phyloP scores from a whole-genome alignment of 192 early-diverging fungal genomes.

The Coemansia sp. region DNA sequence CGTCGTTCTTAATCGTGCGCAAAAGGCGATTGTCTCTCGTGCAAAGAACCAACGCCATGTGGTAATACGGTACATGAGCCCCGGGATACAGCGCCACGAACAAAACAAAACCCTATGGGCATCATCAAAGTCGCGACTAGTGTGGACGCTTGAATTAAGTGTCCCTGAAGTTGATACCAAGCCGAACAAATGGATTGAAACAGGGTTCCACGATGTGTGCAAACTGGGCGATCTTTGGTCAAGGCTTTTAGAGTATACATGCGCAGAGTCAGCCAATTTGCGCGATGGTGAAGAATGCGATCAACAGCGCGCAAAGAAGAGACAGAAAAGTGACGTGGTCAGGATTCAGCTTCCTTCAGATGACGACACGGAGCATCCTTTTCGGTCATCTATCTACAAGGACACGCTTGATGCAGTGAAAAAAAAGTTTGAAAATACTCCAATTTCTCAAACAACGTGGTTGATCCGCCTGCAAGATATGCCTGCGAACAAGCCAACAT shows the following conservation, averaged over 20 bases:
- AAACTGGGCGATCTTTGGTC: conserved; percentile 28
- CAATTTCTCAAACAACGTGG: conserved; percentile 12
- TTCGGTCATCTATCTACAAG: conserved; percentile 19
- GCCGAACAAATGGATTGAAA: conserved; percentile 25
- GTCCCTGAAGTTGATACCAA: conserved; percentile 17
- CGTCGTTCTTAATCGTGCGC: conserved; percentile 12
- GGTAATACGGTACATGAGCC: conserved; percentile 38
- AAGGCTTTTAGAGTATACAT: conserved; percentile 11
- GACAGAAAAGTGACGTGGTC: neutral
- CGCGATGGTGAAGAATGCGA: neutral
- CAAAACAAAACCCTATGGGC: conserved; percentile 39
- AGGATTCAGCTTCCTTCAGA: conserved; percentile 44
- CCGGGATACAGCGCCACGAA: conserved; percentile 33
- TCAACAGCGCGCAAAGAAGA: conserved; percentile 18
- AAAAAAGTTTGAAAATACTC: neutral
- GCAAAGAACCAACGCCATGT: conserved; percentile 32
- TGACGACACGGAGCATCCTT: conserved; percentile 47
- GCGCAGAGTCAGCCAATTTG: neutral
- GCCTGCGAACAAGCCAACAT: conserved; percentile 55
- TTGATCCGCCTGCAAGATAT: conserved; percentile 27
- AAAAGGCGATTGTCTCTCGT: conserved; percentile 17
- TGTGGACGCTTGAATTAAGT: conserved; percentile 33
- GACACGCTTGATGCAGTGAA: conserved; percentile 8
- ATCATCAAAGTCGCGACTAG: conserved; percentile 25
- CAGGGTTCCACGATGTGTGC: conserved; percentile 43